Percentiles rank a stretch among this genome's conserved stretches.
These are phyloP conservation scores for Lodderomyces pseudojiufengensis DNA, from an alignment of 1,139 yeast species.

Conservation along the genomic window DNA sequence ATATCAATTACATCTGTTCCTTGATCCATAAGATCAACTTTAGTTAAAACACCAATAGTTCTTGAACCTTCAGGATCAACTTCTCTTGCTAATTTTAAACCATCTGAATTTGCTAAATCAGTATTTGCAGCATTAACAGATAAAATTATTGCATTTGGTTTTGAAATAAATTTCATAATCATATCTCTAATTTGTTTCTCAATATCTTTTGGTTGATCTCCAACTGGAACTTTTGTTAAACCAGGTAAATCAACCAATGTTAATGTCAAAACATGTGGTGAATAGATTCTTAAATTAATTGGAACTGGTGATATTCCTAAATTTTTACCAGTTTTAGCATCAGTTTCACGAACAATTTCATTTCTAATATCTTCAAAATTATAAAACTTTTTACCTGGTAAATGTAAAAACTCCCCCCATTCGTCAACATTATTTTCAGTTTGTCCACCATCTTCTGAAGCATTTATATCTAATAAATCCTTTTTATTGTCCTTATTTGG, in stretches of 20 bases:
- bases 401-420: constrained; percentile 97
- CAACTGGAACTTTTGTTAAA: constrained; percentile 98
- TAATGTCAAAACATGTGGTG: constrained; percentile 93
- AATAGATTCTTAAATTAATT: constrained; percentile 87
- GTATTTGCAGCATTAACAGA: constrained; percentile 98
- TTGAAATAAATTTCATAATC: constrained; percentile 89
- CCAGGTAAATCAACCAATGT: constrained; percentile 98
- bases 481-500: constrained; percentile 16
- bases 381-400: constrained; percentile 83
- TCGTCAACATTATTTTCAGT: constrained; percentile 83
- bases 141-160: constrained; percentile 92
- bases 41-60: constrained; percentile 95
- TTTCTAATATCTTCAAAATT: constrained; percentile 88
- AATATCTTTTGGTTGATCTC: constrained; percentile 97
- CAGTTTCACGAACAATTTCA: constrained; percentile 92
- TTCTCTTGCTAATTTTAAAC: constrained; percentile 92
- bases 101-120: constrained; percentile 96
- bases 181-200: constrained; percentile 93
- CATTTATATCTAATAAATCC: constrained; percentile 34
- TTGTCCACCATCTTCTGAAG: constrained; percentile 42
- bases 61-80: constrained; percentile 97
- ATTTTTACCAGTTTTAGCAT: constrained; percentile 87
- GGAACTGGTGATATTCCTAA: constrained; percentile 92
- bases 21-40: constrained; percentile 95
- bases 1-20: constrained; percentile 99